A percentile compares a stretch with the other conserved stretches of the same genome.
Conservation (phyloP, 768 basidiomycete genomes). For the Inosperma sp. region DNA sequence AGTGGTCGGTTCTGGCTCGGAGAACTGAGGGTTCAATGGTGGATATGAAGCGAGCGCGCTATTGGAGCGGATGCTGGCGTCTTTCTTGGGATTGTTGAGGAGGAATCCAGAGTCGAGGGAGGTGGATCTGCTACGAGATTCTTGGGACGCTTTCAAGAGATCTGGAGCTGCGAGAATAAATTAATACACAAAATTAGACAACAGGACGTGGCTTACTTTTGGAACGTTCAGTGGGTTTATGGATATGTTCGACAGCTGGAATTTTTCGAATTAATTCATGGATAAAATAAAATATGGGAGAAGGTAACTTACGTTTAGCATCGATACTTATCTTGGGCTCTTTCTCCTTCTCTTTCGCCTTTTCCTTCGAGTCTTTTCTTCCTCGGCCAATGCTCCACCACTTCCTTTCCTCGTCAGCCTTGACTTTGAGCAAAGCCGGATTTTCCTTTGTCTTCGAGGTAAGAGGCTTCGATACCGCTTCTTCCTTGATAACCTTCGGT, state of each 20-base stretch:
- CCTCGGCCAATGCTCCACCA: conserved; percentile 84
- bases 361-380: conserved; percentile 68
- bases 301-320: conserved; percentile 43
- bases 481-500: conserved; percentile 26
- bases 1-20: conserved; percentile 7
- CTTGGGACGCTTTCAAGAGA: background rate
- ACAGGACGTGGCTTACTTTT: conserved; percentile 31
- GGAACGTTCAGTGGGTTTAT: conserved; percentile 33
- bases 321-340: conserved; percentile 33
- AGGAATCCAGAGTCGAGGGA: conserved; percentile 49
- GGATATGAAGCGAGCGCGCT: background rate
- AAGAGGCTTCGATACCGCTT: conserved; percentile 17
- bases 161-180: background rate
- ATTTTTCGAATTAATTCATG: background rate
- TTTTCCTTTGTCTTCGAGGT: conserved; percentile 21
- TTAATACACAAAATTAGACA: background rate
- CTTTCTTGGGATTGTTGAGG: conserved; percentile 27
- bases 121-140: conserved; percentile 51
- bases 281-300: background rate
- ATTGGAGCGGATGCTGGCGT: background rate
- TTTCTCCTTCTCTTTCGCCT: conserved; percentile 41
- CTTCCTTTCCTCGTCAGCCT: conserved; percentile 41
- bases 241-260: conserved; percentile 23
- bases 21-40: background rate
- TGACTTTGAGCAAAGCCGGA: conserved; percentile 32